These are phyloP conservation scores for Cyberlindnera veronae DNA, from an alignment of 805 yeast genomes.

Conservation along the genomic window DNA sequence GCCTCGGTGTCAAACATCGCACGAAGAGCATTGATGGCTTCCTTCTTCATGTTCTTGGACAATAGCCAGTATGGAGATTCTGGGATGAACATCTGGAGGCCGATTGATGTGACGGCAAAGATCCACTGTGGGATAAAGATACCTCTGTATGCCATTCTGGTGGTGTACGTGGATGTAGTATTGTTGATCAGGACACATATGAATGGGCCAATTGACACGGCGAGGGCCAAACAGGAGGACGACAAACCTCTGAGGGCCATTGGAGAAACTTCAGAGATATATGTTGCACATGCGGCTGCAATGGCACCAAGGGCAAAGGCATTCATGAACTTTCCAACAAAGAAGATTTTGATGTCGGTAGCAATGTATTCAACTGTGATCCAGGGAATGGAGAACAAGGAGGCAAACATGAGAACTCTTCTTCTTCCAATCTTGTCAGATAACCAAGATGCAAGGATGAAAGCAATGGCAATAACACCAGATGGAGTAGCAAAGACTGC, in stretches of 20 bases:
- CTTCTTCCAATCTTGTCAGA: constrained; percentile 35
- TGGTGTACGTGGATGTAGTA: constrained; percentile 12
- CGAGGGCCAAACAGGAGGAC: constrained; percentile 34
- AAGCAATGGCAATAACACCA: constrained; percentile 31
- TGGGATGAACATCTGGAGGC: constrained; percentile 35
- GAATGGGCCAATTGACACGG: constrained; percentile 36
- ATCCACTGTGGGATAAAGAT: constrained; percentile 29
- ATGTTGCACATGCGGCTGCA: constrained; percentile 33
- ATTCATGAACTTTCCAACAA: constrained; percentile 37
- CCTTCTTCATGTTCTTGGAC: constrained; percentile 29
- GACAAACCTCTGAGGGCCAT: constrained; percentile 35
- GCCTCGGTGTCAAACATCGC: constrained; percentile 10
- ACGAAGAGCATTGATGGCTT: constrained; percentile 31
- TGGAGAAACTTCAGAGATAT: constrained; percentile 40
- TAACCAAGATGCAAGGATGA: constrained; percentile 13
- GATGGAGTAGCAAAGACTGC: constrained; percentile 32
- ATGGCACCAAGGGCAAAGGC: constrained; percentile 40
- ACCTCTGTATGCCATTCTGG: constrained; percentile 31
- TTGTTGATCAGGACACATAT: constrained; percentile 28
- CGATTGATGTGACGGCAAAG: constrained; percentile 19
- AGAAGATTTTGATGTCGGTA: constrained; percentile 32
- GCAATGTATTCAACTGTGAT: constrained; percentile 38
- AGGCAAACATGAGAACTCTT: constrained; percentile 28
- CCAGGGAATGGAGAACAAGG: constrained; percentile 30
- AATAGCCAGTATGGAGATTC: constrained; percentile 43